Evolutionary conservation across 257 asterid genomes (phyloP).

Genomic region (Ligustrum vulgare): DNA sequence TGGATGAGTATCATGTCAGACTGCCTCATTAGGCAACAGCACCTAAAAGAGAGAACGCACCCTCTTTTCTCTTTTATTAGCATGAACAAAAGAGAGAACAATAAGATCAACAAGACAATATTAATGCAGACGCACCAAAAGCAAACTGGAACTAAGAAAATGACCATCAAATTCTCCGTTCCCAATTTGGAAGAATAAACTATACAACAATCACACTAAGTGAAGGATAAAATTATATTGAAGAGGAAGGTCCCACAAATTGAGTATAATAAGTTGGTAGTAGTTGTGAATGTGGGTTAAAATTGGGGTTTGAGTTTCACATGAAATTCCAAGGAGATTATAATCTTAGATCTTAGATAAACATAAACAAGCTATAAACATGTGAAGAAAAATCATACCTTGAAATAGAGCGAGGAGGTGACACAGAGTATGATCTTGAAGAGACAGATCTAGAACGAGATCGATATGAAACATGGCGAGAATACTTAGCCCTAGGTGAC

Average conservation of each 20-base stretch:
- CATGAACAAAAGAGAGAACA: background rate
- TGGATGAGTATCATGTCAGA: background rate
- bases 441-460: constrained; percentile 60
- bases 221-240: no score
- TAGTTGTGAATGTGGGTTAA: no score
- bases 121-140: background rate
- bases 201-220: background rate
- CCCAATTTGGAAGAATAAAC: background rate
- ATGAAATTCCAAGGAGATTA: no score
- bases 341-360: no score
- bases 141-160: background rate
- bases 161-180: background rate
- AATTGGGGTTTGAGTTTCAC: no score
- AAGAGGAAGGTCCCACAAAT: no score
- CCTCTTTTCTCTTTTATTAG: background rate
- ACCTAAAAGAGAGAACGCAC: background rate
- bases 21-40: background rate
- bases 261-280: no score
- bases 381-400: constrained; percentile 37
- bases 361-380: background rate
- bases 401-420: constrained; percentile 47
- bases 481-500: constrained; percentile 45
- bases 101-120: background rate
- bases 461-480: constrained; percentile 40
- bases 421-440: constrained; percentile 38